Evolutionary conservation across 202 grass and related monocot species (phyloP).

Genomic region (Musa balbisiana): DNA sequence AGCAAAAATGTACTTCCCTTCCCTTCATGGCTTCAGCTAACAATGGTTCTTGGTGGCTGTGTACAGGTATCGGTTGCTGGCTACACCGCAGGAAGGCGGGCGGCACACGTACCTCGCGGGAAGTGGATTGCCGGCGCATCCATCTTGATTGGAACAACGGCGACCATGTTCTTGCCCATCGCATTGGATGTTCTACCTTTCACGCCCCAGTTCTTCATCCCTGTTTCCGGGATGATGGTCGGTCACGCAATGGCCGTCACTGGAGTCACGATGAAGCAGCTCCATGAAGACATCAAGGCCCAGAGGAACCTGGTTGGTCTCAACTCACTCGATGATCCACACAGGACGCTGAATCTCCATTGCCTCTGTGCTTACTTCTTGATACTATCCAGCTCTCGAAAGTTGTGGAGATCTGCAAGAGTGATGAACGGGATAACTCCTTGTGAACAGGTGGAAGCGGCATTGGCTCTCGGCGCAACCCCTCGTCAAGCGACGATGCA

Average conservation of each 20-base stretch:
- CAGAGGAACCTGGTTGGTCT: conserved; percentile 3
- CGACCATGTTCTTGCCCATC: conserved; percentile 9
- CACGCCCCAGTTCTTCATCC: conserved; percentile 6
- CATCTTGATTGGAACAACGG: conserved; percentile 3
- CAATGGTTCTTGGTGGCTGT: neutral
- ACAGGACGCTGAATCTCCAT: neutral
- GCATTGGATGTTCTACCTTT: neutral
- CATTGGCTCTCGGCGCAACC: conserved; percentile 1
- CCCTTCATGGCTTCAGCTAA: no score
- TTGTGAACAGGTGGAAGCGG: neutral
- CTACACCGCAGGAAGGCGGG: conserved; percentile 1
- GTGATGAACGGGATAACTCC: neutral
- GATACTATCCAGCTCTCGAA: neutral
- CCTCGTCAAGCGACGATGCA: conserved; percentile 5
- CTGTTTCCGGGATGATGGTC: conserved; percentile 12
- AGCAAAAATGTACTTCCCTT: no score
- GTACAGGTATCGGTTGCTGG: conserved; percentile 5
- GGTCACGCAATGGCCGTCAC: conserved; percentile 15
- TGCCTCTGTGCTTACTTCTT: neutral
- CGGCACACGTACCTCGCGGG: neutral
- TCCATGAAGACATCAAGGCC: conserved; percentile 10
- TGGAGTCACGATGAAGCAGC: conserved; percentile 6
- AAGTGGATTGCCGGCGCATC: conserved; percentile 9
- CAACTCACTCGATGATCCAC: neutral
- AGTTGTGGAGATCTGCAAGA: no score